phyloP scores from a whole-genome alignment of 2,329 filamentous ascomycete species.

The Dryadomyces quercus-mongolicae region DNA sequence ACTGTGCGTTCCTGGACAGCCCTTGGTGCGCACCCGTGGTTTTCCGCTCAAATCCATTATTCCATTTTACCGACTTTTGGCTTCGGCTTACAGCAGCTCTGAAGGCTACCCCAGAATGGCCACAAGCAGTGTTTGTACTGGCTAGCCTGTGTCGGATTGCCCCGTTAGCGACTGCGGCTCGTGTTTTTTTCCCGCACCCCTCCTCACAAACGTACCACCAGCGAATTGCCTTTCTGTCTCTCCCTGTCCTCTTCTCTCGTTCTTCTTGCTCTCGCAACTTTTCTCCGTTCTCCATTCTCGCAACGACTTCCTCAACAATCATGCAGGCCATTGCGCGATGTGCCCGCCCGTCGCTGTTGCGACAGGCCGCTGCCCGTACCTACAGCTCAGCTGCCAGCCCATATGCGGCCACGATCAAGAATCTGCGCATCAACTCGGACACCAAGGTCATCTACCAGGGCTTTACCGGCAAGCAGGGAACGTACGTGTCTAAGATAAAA shows the following conservation, averaged over 20 bases:
- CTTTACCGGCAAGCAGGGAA: constrained; percentile 95
- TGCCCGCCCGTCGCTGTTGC: constrained; percentile 53
- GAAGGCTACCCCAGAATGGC: too few relatives aligned
- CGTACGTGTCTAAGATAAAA: constrained; percentile 41
- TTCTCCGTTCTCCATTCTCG: background rate
- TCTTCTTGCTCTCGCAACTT: background rate
- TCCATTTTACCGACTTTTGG: constrained; percentile 6
- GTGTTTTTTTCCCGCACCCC: constrained; percentile 1
- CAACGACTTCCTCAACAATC: constrained; percentile 18
- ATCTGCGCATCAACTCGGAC: constrained; percentile 84
- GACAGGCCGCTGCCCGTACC: constrained; percentile 51
- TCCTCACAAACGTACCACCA: background rate
- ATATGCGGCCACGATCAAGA: constrained; percentile 63
- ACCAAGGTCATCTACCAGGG: constrained; percentile 96
- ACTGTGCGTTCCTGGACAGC: background rate
- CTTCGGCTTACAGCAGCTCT: background rate
- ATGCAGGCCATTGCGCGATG: constrained; percentile 84
- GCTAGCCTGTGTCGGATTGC: background rate
- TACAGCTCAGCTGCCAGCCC: constrained; percentile 62
- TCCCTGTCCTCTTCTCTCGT: background rate
- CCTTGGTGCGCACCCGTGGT: constrained; percentile 4
- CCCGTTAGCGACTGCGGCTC: background rate
- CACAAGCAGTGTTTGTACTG: background rate
- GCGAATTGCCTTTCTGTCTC: background rate
- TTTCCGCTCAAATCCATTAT: constrained; percentile 1